Percentiles rank a stretch among this genome's conserved stretches.
phyloP scores from a whole-genome alignment of 768 basidiomycete species.

The Gelatoporia subvermispora region DNA sequence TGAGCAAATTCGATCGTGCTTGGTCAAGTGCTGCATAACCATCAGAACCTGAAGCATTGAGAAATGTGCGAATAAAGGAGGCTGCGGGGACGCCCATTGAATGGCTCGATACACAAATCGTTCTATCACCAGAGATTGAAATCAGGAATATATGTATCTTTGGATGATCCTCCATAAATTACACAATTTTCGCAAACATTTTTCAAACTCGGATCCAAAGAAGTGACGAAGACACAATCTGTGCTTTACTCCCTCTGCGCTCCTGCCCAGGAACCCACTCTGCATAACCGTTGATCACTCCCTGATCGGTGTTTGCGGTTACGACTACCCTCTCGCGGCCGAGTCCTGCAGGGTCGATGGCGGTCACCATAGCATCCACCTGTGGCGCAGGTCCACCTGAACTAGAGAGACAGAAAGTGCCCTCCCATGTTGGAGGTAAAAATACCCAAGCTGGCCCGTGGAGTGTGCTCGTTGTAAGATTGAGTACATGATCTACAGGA shows the following conservation, averaged over 20 bases:
- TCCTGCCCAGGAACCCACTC: slow-evolving; percentile 5
- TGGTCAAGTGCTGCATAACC: too few species aligned
- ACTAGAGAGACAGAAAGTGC: slow-evolving; percentile 27
- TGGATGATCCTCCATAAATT: too few species aligned
- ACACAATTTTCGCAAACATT: too few species aligned
- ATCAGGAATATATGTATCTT: too few species aligned
- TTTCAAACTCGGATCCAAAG: too few species aligned
- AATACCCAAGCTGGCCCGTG: slow-evolving; percentile 31
- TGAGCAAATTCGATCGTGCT: too few species aligned
- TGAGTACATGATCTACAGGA: slow-evolving; percentile 31
- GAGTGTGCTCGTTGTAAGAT: slow-evolving; percentile 23
- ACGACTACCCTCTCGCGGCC: slow-evolving; percentile 9
- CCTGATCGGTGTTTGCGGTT: background rate
- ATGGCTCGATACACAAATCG: too few species aligned
- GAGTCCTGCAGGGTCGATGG: slow-evolving; percentile 16
- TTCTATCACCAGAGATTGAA: too few species aligned
- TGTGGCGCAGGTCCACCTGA: slow-evolving; percentile 4
- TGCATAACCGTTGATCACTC: slow-evolving; percentile 4
- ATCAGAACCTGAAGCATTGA: too few species aligned
- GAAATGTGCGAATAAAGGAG: too few species aligned
- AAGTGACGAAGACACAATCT: slow-evolving; percentile 7
- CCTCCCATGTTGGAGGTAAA: slow-evolving; percentile 35
- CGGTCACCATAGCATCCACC: background rate
- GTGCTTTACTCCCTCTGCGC: slow-evolving; percentile 2
- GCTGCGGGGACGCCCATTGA: too few species aligned